A percentile compares a stretch with the other conserved stretches of the same genome.
These are phyloP conservation scores for Cryphonectria naterciae DNA, from an alignment of 2,329 filamentous ascomycete genomes.

Conservation along the genomic window DNA sequence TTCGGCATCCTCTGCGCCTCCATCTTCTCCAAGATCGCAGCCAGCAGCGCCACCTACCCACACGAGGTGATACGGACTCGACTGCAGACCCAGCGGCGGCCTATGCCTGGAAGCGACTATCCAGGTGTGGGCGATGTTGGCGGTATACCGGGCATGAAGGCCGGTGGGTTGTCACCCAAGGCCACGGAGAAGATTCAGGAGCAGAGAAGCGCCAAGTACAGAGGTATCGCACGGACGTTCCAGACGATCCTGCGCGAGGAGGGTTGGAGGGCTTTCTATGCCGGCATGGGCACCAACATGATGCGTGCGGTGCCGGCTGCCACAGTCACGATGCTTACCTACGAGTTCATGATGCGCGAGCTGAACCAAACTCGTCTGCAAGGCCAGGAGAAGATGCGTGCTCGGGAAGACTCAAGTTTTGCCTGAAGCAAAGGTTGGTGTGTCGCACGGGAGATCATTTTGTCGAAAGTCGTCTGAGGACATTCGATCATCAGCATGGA, in stretches of 20 bases:
- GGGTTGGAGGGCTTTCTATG: conserved; percentile 96
- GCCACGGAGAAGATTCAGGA: conserved; percentile 33
- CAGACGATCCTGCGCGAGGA: conserved; percentile 86
- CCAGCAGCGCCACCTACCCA: conserved; percentile 93
- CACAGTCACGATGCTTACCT: conserved; percentile 96
- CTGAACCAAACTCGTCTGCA: conserved; percentile 50
- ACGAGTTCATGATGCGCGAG: conserved; percentile 73
- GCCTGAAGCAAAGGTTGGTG: conserved; percentile 12
- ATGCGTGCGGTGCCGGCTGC: conserved; percentile 93
- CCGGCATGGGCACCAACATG: conserved; percentile 96
- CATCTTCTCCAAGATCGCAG: conserved; percentile 90
- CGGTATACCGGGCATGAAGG: conserved; percentile 46
- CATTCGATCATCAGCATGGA: conserved; percentile 1
- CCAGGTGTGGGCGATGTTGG: conserved; percentile 49
- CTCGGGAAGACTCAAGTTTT: conserved; percentile 18
- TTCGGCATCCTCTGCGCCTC: conserved; percentile 84
- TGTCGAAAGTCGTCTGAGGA: not conserved
- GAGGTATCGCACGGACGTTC: conserved; percentile 79
- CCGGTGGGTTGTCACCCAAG: conserved; percentile 37
- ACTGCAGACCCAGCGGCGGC: conserved; percentile 88
- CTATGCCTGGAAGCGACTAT: conserved; percentile 59
- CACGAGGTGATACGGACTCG: conserved; percentile 95
- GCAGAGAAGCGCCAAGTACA: conserved; percentile 61
- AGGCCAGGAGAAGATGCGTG: conserved; percentile 41
- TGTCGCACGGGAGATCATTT: not conserved